Base-by-base conservation (phyloP, 2,329 filamentous ascomycete genomes). In the Sporothrix schenckii region DNA sequence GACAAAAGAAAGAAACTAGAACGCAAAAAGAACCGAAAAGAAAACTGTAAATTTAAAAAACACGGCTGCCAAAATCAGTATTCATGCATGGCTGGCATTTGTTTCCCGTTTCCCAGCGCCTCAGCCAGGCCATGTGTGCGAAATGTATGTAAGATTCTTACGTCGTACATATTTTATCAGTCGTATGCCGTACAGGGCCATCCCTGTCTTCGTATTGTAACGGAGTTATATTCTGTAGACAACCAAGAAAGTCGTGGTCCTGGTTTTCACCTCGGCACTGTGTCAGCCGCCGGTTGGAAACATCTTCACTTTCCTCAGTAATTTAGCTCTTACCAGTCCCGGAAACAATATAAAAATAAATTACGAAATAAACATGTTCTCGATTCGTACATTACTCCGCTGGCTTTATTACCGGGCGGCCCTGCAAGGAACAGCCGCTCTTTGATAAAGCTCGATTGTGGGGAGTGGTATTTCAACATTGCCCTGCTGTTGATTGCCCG, bases 371-470 rank as follows among this genome's bases (percentile, higher is more conserved):
- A 65, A 0, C n/a, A 30, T 9, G 27, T 21, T 39, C 27, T 66
- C 47, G 44, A 52, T 53, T 52, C 19, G 47, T 53, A 47, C 44
- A 66, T 39, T 39, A 44, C 61, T 39, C 63, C 63, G 47, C n/a
- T 34, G 47, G 47, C 11, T 50, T 27, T 14, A 21, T 54, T 44
- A 53, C 66, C 52, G 39, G 24, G 52, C 21, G 53, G 30, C 53
- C 34, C 53, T 68, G 66, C 53, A 68, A 68, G 41, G 53, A 39
- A 68, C 52, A 68, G n/a, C 53, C 39, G 47, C 52, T 4, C 39
- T 52, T 50, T 63, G 58, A 41, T 49, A 30, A 65, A 49, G 41
- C 16, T 49, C 14, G 44, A 65, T 30, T 41, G 44, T 5, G 60
- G 60, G 41, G 24, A 49, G 34, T 44, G n/a, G 58, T 44, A 24